Base-by-base conservation (phyloP, 768 basidiomycete genomes). In the Plicaturopsis crispa region DNA sequence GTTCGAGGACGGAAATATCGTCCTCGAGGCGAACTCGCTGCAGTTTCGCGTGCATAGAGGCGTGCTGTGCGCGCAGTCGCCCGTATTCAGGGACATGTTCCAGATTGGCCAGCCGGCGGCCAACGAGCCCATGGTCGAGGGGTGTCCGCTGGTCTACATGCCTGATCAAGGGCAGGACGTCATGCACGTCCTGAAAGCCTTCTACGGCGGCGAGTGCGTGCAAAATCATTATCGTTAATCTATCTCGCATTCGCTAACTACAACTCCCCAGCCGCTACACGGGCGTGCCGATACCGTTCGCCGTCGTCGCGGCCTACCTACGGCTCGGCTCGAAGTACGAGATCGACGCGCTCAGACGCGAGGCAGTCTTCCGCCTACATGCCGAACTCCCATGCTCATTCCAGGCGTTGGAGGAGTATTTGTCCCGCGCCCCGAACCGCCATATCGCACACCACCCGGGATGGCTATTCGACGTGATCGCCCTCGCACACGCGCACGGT, bases 51-150 rank as follows among this genome's bases (percentile, higher is more conserved):
- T 45, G 12, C 45, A 45, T 24, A 24, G 35, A 12, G 31, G 35
- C 24, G 39, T 42, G 18, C 28, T 48, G 12, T 50, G 60, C 4
- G 49, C 55, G 5, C 49, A 58, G 22, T 63, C 62, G 3, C 45
- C 54, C 8, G 63, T 67, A 10, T 67, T 67, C 41, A 50, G 51
- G 8, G 61, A 62, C 37, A 66, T 69, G 64, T 49, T 67, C 6
- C 51, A 49, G 6, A 53, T 67, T 8, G 57, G 52, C 46, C 54
- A 57, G 26, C 26, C 26, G 5, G 49, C 47, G 32, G 44, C 49
- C 3, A 10, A 22, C 10, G 39, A 28, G 2, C 33, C 26, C 24
- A 47, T 33, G 3, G 20, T 46, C 6, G 51, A 52, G 2, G 43
- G 47, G 8, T 52, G 50, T 30, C 50, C 48, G 5, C 13, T 54